phyloP scores from a whole-genome alignment of 768 basidiomycete genomes.

The Hypsizygus marmoreus region DNA sequence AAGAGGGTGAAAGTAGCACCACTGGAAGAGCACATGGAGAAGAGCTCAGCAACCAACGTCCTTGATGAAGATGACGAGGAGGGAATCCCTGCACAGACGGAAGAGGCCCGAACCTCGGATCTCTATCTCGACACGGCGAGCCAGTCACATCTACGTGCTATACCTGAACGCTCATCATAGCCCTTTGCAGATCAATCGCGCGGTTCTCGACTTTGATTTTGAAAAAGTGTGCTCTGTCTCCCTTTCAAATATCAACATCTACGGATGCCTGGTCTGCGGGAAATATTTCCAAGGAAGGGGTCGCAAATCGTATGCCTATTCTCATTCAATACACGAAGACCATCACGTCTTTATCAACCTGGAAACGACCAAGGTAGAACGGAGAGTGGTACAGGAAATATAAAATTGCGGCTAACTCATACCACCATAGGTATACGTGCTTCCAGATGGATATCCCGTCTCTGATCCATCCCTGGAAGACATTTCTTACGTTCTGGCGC shows the following conservation, averaged over 20 bases:
- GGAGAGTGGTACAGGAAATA: too few species aligned
- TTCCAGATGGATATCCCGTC: slow-evolving; percentile 96
- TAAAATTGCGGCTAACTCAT: slow-evolving; percentile 8
- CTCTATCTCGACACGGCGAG: slow-evolving; percentile 93
- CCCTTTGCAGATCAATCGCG: slow-evolving; percentile 79
- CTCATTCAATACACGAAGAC: slow-evolving; percentile 96
- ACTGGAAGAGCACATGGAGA: background rate
- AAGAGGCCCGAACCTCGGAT: slow-evolving; percentile 65
- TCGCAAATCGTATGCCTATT: slow-evolving; percentile 90
- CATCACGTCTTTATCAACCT: slow-evolving; percentile 99
- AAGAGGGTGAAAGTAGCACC: slow-evolving; percentile 31
- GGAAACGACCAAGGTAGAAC: slow-evolving; percentile 86
- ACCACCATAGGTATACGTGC: slow-evolving; percentile 79
- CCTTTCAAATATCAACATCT: slow-evolving; percentile 94
- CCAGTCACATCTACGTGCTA: slow-evolving; percentile 17
- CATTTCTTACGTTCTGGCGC: slow-evolving; percentile 87
- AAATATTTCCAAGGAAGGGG: slow-evolving; percentile 99
- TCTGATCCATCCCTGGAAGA: slow-evolving; percentile 97
- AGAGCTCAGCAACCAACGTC: slow-evolving; percentile 3
- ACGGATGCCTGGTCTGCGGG: slow-evolving; percentile 96
- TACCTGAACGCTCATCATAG: slow-evolving; percentile 10
- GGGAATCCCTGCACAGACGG: slow-evolving; percentile 28
- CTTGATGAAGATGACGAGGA: slow-evolving; percentile 29
- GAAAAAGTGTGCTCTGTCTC: slow-evolving; percentile 99
- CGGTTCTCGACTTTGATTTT: slow-evolving; percentile 95